Evolutionary conservation across 2,329 filamentous ascomycete species (phyloP), one percentile per base, ranked within the genome.

Genomic region (Clarireedia hainanense): DNA sequence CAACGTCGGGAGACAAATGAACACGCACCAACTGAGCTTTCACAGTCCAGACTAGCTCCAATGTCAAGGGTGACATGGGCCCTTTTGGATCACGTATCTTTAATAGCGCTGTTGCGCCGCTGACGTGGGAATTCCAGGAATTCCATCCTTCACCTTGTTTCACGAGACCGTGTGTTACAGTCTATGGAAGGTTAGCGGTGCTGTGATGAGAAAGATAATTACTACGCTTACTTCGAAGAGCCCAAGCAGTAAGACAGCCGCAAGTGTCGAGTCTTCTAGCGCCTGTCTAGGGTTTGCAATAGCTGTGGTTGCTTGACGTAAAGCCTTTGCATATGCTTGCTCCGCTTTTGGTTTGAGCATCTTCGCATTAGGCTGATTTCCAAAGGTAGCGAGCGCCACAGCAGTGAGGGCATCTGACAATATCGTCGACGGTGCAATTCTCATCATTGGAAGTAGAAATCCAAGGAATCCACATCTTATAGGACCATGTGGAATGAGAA

Each of bases 91-190:
- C 39, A 6, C 52, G 52, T 34, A 55, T 50, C 12, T 50, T 55
- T 20, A 55, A 23, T 5, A 55, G 47, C 10, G 47, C 39, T 10
- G 20, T 45, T 14, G 52, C 52, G 6, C 52, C 52, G 9, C 17
- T 50, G 14, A 45, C 17, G 27, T 55, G 52, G 36, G 52, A 55
- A 9, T 55, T 55, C 52, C 52, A 50, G 12, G 52, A 50, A 48
- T 50, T 50, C 47, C 52, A 55, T 5, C 52, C 52, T 15, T 45
- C 15, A 24, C 40, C 49, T 15, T 55, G 24, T 45, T 55, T 50
- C 1, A 55, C 47, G 4, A 55, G 47, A 15, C 46, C 50, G 26
- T 45, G 24, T 50, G 52, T 43, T 20, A 55, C 40, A 26, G 26
- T 55, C 52, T 55, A 26, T 15, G 12, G 9, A 43, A 2, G 9